Conservation (phyloP, 192 early-diverging fungal genomes). For the Anaeromyces robustus region DNA sequence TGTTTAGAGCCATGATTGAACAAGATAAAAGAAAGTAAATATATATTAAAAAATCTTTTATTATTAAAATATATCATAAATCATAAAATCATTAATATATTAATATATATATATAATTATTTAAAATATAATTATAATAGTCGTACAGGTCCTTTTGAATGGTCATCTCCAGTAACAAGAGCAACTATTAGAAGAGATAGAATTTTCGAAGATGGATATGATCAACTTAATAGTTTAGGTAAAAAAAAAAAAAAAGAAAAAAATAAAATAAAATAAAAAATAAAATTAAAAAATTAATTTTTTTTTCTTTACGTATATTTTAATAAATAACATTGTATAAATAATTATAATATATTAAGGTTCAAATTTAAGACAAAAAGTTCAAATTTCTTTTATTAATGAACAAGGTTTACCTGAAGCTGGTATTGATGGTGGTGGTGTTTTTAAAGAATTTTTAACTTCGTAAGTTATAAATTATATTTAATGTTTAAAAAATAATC, state of each 20-base stretch:
- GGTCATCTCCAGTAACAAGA: constrained; percentile 13
- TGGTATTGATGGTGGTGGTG: constrained; percentile 91
- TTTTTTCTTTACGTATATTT: no score
- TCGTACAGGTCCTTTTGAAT: neutral
- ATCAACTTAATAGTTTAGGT: constrained; percentile 45
- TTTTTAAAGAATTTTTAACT: constrained; percentile 96
- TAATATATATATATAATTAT: neutral
- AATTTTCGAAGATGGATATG: constrained; percentile 84
- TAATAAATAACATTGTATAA: no score
- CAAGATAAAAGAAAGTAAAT: constrained; percentile 36
- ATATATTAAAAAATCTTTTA: constrained; percentile 3
- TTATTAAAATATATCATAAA: neutral
- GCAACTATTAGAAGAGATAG: constrained; percentile 52
- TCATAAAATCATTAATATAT: no score
- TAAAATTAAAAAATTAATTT: no score
- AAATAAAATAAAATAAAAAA: no score
- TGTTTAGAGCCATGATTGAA: constrained; percentile 65
- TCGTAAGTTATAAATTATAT: constrained; percentile 15
- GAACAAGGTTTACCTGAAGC: constrained; percentile 70
- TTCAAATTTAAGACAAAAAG: constrained; percentile 16
- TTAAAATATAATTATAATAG: neutral
- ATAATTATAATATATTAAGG: neutral
- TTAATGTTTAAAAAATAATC: no score
- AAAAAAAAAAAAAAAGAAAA: neutral
- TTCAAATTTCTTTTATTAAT: constrained; percentile 76